Base-by-base conservation (phyloP, 73 alveolate species). In the Paramecium sonneborni region DNA sequence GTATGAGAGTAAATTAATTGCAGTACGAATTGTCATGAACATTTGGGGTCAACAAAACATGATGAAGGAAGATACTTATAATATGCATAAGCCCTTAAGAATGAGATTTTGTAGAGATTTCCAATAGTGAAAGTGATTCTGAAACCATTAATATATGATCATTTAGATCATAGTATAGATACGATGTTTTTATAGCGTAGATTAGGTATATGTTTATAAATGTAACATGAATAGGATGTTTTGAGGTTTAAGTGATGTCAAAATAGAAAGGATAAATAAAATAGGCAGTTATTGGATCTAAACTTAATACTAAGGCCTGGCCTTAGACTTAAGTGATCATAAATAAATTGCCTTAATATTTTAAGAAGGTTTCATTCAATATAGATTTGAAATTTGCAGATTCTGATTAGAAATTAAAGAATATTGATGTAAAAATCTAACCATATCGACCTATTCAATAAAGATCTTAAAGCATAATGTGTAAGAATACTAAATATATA, bases 1-100 rank as follows among this genome's bases (percentile, higher is more conserved):
- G 94, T 88, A 88, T 41, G n/a, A 43, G n/a, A 57, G 15, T 28
- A 82, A 39, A 23, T 57, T 62, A 30, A 39, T 70, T 43, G 68
- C 76, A 88, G 94, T 44, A 88, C 94, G 0, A 93, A 93, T 55
- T 93, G 96, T 84, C 87, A 92, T 39, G 92, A 72, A 52, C 96
- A 93, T 43, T 8, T 55, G 72, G 92, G 89, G 7, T 70, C 93
- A 7, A 93, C 96, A 1, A 56, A 94, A 34, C 96, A 93, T 76
- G 95, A 92, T 26, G 93, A 93, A 91, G 88, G 37, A 32, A 92
- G 92, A 89, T 93, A 93, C 74, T 74, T 57, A 15, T 23, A 11
- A 5, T 41, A 52, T 15, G 96, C 96, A 15, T 18, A 92, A 92
- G 41, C 74, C 37, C 52, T 93, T 6, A 93, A 92, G 43, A 91